Conservation (phyloP, 2,329 filamentous ascomycete species). For the Penicillium sp. region DNA sequence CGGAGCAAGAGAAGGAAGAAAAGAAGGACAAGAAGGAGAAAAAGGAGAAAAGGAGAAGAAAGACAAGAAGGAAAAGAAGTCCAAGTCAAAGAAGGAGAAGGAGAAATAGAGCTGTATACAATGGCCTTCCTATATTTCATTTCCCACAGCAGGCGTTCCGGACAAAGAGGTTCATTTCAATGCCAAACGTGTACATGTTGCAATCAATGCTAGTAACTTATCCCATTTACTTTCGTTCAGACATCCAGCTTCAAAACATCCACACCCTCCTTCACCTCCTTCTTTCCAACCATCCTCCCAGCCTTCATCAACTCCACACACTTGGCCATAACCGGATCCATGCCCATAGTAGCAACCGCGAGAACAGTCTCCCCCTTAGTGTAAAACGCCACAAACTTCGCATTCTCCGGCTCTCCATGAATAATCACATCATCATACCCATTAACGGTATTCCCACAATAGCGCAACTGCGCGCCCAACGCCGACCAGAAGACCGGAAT, state of each 20-base stretch:
- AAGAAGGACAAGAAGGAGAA: not conserved
- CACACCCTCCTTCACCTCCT: conserved; percentile 57
- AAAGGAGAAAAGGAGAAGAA: conserved; percentile 7
- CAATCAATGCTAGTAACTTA: not conserved
- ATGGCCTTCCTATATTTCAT: conserved; percentile 8
- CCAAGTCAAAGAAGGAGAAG: conserved; percentile 11
- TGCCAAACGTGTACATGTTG: conserved; percentile 11
- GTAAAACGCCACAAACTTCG: conserved; percentile 86
- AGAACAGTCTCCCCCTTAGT: conserved; percentile 79
- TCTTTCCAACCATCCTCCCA: conserved; percentile 77
- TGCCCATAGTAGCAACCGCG: conserved; percentile 84
- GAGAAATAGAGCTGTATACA: conserved; percentile 10
- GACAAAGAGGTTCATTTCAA: conserved; percentile 7
- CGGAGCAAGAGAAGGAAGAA: conserved; percentile 5
- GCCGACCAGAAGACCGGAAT: conserved; percentile 98
- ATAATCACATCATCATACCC: conserved; percentile 85
- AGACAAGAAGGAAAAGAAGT: conserved; percentile 11
- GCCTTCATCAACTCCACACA: conserved; percentile 77
- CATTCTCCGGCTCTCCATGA: conserved; percentile 61
- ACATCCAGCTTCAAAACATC: conserved; percentile 33
- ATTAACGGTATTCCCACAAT: conserved; percentile 78
- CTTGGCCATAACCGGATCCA: conserved; percentile 81
- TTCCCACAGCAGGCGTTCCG: conserved; percentile 16
- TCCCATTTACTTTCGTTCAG: not conserved
- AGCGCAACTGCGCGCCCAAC: conserved; percentile 79